phyloP scores from a whole-genome alignment of 345 rosid species.

The Acer yangbiense region DNA sequence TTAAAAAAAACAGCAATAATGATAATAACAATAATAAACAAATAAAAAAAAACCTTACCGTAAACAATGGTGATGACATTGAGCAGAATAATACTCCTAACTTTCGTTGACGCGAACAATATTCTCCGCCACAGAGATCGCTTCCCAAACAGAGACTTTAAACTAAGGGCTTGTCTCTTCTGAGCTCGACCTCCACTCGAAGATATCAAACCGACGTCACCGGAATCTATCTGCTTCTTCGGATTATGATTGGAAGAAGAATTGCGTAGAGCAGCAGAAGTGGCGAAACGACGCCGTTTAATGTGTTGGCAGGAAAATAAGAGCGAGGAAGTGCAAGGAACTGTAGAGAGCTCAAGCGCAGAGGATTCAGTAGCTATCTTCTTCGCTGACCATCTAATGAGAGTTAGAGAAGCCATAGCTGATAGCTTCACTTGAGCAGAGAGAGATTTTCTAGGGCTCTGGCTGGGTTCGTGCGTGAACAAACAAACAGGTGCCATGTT shows the following conservation, averaged over 20 bases:
- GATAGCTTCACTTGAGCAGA: background rate
- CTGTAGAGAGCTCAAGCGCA: constrained; percentile 5
- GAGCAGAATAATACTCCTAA: constrained; percentile 55
- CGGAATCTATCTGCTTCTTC: background rate
- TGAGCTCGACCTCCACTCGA: background rate
- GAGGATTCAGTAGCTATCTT: constrained; percentile 1
- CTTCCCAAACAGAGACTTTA: constrained; percentile 39
- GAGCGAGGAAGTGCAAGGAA: constrained; percentile 6
- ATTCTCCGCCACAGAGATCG: constrained; percentile 40
- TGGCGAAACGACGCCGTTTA: constrained; percentile 18
- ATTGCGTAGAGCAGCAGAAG: constrained; percentile 8
- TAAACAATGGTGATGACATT: constrained; percentile 52
- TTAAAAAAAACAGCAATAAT: no score
- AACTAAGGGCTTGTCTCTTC: constrained; percentile 17
- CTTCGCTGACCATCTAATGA: constrained; percentile 15
- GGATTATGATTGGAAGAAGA: background rate
- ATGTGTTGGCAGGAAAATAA: background rate
- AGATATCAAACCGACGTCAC: constrained; percentile 9
- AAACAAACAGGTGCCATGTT: no score
- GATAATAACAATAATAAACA: background rate
- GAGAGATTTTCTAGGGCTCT: background rate
- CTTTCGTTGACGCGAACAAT: constrained; percentile 43
- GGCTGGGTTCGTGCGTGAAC: no score
- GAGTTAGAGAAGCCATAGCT: constrained; percentile 17
- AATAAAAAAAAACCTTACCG: constrained; percentile 31